Conservation (phyloP, 495 filamentous ascomycete genomes). For the Lasiosphaeria hispida region DNA sequence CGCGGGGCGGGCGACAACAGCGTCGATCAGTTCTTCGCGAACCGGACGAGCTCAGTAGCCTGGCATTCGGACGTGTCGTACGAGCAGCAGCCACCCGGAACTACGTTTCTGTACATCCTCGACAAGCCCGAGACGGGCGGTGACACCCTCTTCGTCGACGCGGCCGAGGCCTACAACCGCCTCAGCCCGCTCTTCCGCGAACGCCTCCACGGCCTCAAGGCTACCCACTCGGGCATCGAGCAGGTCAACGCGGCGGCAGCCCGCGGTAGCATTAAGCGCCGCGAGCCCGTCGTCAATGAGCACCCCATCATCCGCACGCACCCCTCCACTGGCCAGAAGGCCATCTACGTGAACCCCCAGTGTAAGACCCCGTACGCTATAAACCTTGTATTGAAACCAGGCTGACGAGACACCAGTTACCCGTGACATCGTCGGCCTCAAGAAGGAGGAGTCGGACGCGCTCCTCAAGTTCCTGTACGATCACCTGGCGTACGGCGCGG, state of each 20-base stretch:
- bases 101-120: conserved; percentile 76
- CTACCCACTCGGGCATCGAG: conserved; percentile 71
- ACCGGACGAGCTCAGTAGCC: conserved; percentile 63
- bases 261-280: conserved; percentile 61
- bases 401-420: conserved; percentile 53
- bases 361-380: conserved; percentile 55
- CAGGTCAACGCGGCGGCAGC: conserved; percentile 59
- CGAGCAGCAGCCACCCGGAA: conserved; percentile 81
- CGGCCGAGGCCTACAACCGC: conserved; percentile 74
- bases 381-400: background rate
- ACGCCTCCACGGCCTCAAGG: conserved; percentile 73
- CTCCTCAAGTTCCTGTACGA: conserved; percentile 86
- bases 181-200: conserved; percentile 68
- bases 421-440: conserved; percentile 67
- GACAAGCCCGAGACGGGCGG: conserved; percentile 74
- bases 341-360: conserved; percentile 80
- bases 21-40: conserved; percentile 58
- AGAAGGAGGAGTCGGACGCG: conserved; percentile 75
- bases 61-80: conserved; percentile 86
- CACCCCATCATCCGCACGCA: conserved; percentile 82
- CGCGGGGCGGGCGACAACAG: conserved; percentile 63
- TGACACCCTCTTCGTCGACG: conserved; percentile 74
- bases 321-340: conserved; percentile 81
- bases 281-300: conserved; percentile 66
- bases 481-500: conserved; percentile 75